Evolutionary conservation across 176 grass and related monocot species (phyloP), one percentile per base, ranked within the genome.

Genomic region (Oryza longistaminata): DNA sequence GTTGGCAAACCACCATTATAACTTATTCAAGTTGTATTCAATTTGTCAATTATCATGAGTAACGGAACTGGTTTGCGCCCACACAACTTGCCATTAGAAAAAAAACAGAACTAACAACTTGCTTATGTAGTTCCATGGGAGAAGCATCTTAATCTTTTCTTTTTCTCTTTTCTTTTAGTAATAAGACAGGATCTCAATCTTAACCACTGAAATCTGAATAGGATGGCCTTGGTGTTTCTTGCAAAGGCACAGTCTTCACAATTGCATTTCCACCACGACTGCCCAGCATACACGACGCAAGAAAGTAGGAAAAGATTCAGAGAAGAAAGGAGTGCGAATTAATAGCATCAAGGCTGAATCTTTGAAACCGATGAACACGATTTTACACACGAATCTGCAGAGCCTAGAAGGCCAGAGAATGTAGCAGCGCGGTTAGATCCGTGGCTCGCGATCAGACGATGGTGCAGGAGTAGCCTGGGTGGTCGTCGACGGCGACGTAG

Each of bases 401-500:
- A 17, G 71, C 49, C 48, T 66, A 34, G 21, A 15, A 69, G 21
- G 12, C 50, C 72, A 17, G 17, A 17, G 17, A 82, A 64, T 78
- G 37, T 46, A 86, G 48, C 26, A 26, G 88, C 13, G 29, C n/a
- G 29, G 45, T 66, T 19, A 77, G 66, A 65, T 45, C 26, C 48
- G 49, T n/a, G 1, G 16, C 26, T 73, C 12, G 21, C 12, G 21
- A 14, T 89, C 88, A 90, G 29, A 87, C 16, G 37, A 90, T 83
- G 74, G 80, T 83, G 80, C 88, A 90, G 61, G 84, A 12, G 29
- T 26, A 19, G 22, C 24, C 26, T 4, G 74, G 69, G 14, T 85
- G 69, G 21, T 90, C 88, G 25, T 90, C 84, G 61, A 90, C 40
- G 80, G 66, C 27, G 72, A 83, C 40, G 88, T 48, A 87, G 84